Base-by-base conservation (phyloP, 2,329 filamentous ascomycete species). In the Fusarium denticulatum region DNA sequence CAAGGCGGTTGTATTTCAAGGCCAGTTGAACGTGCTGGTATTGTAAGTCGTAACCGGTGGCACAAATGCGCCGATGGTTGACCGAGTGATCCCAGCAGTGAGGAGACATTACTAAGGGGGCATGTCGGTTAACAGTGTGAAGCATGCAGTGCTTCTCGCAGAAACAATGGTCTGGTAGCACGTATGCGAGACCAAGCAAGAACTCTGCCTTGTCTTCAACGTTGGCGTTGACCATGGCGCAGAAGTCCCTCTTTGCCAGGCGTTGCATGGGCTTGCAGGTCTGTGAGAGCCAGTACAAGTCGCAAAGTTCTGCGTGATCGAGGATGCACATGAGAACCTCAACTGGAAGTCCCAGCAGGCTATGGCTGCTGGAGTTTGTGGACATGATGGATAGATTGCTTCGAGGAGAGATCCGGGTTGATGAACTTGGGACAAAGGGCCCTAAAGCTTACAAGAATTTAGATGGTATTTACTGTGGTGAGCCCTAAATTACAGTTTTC, bases 101-200 rank as follows among this genome's bases (percentile, higher is more conserved):
- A 37, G 3, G 7, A 2, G 18, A 1, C 5, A 22, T 37, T 9
- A 3, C 1, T 12, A 5, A 26, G 18, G n/a, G 5, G 24, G 0
- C 0, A 36, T 10, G 18, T 11, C 18, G 10, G 18, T 28, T 28
- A 14, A 53, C 4, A 26, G 1, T 26, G 34, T 37, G 50, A 26
- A 53, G 50, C 24, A 16, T 11, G 5, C 32, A 53, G 10, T 7
- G n/a, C 0, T 28, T 26, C 18, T 3, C 0, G 0, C 50, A 53
- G 14, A 53, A 53, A 5, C 6, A 53, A 18, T 24, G 24, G 32
- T 28, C 34, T 6, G 50, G 50, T 7, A 53, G 10, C 12, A 53
- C 34, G 34, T 53, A 53, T 36, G 50, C n/a, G 34, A 53, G 32
- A 13, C 32, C 34, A 37, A 53, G 24, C 18, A 53, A 37, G 34